Conservation (phyloP, 805 yeast species). For the Kluyveromyces lactis region DNA sequence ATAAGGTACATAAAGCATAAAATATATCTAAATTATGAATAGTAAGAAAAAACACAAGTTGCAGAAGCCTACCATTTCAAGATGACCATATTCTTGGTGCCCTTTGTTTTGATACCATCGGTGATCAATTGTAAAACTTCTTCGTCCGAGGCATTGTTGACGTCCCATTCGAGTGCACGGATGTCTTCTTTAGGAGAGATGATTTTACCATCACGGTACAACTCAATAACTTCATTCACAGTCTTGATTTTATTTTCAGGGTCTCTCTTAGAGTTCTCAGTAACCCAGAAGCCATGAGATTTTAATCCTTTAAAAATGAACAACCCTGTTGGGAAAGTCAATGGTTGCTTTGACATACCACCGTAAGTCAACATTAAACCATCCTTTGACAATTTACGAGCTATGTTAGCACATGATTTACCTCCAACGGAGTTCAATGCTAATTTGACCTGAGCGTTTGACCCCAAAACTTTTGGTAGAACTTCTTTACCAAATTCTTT, state of each 20-base stretch:
- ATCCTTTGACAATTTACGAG: conserved; percentile 67
- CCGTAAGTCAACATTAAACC: conserved; percentile 89
- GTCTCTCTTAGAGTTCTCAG: conserved; percentile 50
- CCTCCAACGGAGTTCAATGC: conserved; percentile 96
- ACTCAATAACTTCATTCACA: conserved; percentile 44
- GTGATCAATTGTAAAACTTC: conserved; percentile 36
- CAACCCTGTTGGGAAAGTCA: conserved; percentile 78
- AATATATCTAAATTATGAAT: conserved; percentile 1
- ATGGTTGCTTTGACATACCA: conserved; percentile 96
- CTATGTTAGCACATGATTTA: conserved; percentile 67
- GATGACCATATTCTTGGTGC: conserved; percentile 25
- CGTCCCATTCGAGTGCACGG: conserved; percentile 29
- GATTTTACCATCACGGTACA: conserved; percentile 52
- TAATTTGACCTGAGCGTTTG: conserved; percentile 49
- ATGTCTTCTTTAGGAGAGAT: conserved; percentile 40
- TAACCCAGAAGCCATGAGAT: conserved; percentile 90
- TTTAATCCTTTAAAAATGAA: conserved; percentile 85
- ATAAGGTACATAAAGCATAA: background rate
- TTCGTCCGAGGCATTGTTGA: conserved; percentile 27
- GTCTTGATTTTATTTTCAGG: conserved; percentile 53
- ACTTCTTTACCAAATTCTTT: conserved; percentile 56
- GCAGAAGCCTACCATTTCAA: conserved; percentile 19
- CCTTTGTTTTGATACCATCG: conserved; percentile 34
- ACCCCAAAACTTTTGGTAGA: conserved; percentile 32
- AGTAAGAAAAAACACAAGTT: too few relatives aligned